A percentile compares a stretch with the other conserved stretches of the same genome.
phyloP scores from a whole-genome alignment of 345 rosid species.

The Pistacia integerrima region DNA sequence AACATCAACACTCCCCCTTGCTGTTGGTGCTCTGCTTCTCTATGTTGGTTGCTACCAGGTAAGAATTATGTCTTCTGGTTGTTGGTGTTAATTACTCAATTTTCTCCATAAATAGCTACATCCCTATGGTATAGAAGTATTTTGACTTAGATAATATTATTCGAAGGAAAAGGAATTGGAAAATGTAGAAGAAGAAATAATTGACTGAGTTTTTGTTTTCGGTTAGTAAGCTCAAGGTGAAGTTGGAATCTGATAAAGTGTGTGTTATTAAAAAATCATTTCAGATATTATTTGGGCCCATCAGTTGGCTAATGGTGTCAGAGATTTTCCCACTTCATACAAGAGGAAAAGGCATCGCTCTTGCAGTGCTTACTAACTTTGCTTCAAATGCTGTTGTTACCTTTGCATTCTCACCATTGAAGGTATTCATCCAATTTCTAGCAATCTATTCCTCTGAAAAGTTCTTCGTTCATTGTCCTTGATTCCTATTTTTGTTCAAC shows the following conservation, averaged over 20 bases:
- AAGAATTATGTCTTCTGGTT: slow-evolving; percentile 20
- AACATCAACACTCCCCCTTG: slow-evolving; percentile 21
- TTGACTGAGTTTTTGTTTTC: background rate
- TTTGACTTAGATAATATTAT: too few species aligned
- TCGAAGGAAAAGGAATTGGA: background rate
- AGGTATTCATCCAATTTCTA: slow-evolving; percentile 46
- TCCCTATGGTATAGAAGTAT: too few species aligned
- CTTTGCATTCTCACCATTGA: slow-evolving; percentile 82
- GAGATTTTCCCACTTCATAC: slow-evolving; percentile 89
- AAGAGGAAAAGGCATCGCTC: slow-evolving; percentile 87
- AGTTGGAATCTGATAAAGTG: slow-evolving; percentile 16
- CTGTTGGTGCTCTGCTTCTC: slow-evolving; percentile 84
- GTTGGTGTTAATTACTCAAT: too few species aligned
- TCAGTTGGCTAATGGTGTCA: slow-evolving; percentile 98
- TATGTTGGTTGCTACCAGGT: slow-evolving; percentile 98
- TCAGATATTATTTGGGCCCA: slow-evolving; percentile 94
- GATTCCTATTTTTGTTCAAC: background rate
- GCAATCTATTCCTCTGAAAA: background rate
- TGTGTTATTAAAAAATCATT: slow-evolving; percentile 19
- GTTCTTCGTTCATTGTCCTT: background rate
- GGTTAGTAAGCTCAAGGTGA: background rate
- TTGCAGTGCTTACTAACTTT: slow-evolving; percentile 91
- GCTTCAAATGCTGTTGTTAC: slow-evolving; percentile 88
- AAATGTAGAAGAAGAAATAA: background rate
- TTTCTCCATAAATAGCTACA: too few species aligned